Evolutionary conservation across 1,139 yeast genomes (phyloP).

Genomic region (Lodderomyces theae): DNA sequence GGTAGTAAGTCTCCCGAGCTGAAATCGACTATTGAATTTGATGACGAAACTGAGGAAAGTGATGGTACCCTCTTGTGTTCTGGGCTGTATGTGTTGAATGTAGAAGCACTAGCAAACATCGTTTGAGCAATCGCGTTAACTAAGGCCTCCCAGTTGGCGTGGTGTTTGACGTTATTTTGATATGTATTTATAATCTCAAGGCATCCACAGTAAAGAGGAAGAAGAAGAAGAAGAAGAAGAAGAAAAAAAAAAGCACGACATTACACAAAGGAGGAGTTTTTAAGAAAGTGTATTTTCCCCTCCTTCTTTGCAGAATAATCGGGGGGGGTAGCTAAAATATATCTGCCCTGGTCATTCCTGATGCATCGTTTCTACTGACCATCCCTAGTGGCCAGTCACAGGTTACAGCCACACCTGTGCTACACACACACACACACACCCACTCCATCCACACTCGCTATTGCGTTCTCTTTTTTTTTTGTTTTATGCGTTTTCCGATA

Average conservation of each 20-base stretch:
- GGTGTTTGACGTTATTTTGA: not conserved
- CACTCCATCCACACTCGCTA: not conserved
- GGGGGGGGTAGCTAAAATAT: too few relatives aligned
- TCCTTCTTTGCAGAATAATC: too few relatives aligned
- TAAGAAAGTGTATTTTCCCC: too few relatives aligned
- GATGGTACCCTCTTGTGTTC: constrained; percentile 12
- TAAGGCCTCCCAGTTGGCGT: too few relatives aligned
- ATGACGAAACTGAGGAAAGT: constrained; percentile 21
- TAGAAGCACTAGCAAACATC: not conserved
- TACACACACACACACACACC: too few relatives aligned
- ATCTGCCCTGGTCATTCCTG: too few relatives aligned
- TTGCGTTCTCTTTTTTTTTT: not conserved
- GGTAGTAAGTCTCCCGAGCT: constrained; percentile 31
- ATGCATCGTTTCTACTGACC: not conserved
- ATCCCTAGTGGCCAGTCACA: too few relatives aligned
- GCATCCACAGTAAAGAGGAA: not conserved
- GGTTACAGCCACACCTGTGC: too few relatives aligned
- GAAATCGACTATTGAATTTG: constrained; percentile 24
- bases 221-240: too few relatives aligned
- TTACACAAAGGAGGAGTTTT: constrained; percentile 2
- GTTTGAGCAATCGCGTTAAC: too few relatives aligned
- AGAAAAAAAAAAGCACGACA: too few relatives aligned
- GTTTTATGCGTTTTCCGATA: constrained; percentile 2
- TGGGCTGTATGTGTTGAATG: not conserved
- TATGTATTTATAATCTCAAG: not conserved